Conservation (phyloP, 2,329 filamentous ascomycete genomes). For the Fusarium concolor region DNA sequence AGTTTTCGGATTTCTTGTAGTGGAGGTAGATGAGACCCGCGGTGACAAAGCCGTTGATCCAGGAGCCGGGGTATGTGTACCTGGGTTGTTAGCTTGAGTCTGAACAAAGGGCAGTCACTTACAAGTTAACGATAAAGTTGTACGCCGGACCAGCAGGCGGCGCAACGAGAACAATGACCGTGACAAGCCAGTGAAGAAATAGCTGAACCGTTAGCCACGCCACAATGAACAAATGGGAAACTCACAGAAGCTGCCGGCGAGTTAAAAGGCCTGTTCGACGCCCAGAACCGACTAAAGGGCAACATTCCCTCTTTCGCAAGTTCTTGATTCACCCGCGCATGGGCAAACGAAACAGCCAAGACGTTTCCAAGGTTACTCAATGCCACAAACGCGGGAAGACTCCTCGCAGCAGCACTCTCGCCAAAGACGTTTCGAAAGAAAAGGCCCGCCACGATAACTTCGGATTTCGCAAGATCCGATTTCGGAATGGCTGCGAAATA, state of each 20-base stretch:
- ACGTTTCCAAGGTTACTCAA: slow-evolving; percentile 72
- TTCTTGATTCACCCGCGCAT: slow-evolving; percentile 71
- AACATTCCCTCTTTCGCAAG: slow-evolving; percentile 76
- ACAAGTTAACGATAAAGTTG: slow-evolving; percentile 72
- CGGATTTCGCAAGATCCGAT: slow-evolving; percentile 65
- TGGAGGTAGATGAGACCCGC: slow-evolving; percentile 65
- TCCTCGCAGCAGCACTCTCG: slow-evolving; percentile 60
- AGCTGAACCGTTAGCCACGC: slow-evolving; percentile 50
- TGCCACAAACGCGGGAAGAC: slow-evolving; percentile 67
- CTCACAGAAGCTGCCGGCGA: slow-evolving; percentile 67
- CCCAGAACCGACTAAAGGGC: slow-evolving; percentile 75
- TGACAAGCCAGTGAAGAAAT: slow-evolving; percentile 74
- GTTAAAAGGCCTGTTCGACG: slow-evolving; percentile 75
- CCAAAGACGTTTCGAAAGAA: slow-evolving; percentile 74
- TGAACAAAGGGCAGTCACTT: accelerated
- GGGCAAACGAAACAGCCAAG: slow-evolving; percentile 69
- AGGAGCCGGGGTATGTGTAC: slow-evolving; percentile 64
- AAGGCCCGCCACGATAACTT: slow-evolving; percentile 69
- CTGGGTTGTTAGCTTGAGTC: slow-evolving; percentile 39
- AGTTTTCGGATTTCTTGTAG: slow-evolving; percentile 61
- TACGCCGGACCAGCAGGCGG: slow-evolving; percentile 76
- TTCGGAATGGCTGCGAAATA: slow-evolving; percentile 74
- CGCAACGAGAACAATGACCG: slow-evolving; percentile 72
- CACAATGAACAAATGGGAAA: background rate
- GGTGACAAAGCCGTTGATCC: slow-evolving; percentile 65